Base-by-base conservation (phyloP, 2,329 filamentous ascomycete species). In the Juglanconis juglandina region DNA sequence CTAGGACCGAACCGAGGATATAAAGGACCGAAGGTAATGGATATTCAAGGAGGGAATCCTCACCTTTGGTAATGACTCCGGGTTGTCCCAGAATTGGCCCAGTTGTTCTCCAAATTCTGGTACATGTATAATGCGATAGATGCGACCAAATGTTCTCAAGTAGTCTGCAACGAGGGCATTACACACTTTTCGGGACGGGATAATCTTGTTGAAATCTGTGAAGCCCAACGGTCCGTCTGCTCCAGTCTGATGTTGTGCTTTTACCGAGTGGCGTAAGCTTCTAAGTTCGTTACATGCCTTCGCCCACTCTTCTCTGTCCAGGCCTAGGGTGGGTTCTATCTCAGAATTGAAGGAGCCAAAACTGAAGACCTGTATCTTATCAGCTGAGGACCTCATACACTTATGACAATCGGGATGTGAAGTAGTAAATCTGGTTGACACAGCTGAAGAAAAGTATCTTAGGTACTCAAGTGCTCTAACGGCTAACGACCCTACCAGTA, bases 21-120 rank as follows among this genome's bases (percentile, higher is more conserved):
- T 24, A 24, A 24, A 24, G 24, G 24, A 24, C 24, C 24, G 24
- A 24, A 24, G 24, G 24, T 24, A 24, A 24, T 24, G 24, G 24
- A 24, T 24, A 24, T 24, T 24, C 24, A 24, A 24, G 11, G 41
- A 17, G 33, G 10, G 4, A 32, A n/a, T 9, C 8, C 56, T 47
- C 8, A 58, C 56, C 56, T 58, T 53, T 4, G 50, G 34, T 39
- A 53, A 71, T 0, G 72, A 70, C 24, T 69, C 64, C 0, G 77
- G 75, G 14, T 75, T 73, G 33, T 75, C 71, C 80, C 80, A 84
- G 68, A 79, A 82, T 3, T 69, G 66, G 11, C 75, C 73, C 64
- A 86, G 87, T 41, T 85, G 80, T 8, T 73, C 72, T 51, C 76
- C 72, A 63, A 88, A 87, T 0, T 78, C 81, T 0, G 84, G 84